Percentiles rank a stretch among this genome's conserved stretches.
Conservation (phyloP, 257 asterid genomes). For the Fraxinus excelsior region DNA sequence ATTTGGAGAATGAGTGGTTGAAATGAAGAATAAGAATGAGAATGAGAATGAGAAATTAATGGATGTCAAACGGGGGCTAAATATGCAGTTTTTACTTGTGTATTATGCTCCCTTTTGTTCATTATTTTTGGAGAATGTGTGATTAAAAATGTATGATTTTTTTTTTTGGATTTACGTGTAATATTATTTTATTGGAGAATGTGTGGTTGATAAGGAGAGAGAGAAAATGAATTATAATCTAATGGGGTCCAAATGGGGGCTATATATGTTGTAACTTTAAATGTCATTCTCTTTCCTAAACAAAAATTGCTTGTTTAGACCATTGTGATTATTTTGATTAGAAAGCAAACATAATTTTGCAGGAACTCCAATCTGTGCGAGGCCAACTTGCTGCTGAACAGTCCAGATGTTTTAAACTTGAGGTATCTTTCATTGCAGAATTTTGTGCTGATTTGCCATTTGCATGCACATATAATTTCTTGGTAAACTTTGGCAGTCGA, state of each 20-base stretch:
- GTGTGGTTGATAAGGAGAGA: too few relatives aligned
- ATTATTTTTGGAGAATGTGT: too few relatives aligned
- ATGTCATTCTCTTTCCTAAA: not conserved
- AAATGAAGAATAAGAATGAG: too few relatives aligned
- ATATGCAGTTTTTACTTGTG: not conserved
- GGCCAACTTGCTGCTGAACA: slow-evolving; percentile 96
- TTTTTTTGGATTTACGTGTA: too few relatives aligned
- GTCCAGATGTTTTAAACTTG: slow-evolving; percentile 97
- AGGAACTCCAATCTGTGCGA: slow-evolving; percentile 95
- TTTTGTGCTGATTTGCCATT: slow-evolving; percentile 15
- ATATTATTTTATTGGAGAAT: too few relatives aligned
- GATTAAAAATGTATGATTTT: too few relatives aligned
- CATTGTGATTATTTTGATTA: not conserved
- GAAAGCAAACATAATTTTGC: slow-evolving; percentile 28
- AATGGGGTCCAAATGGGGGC: too few relatives aligned
- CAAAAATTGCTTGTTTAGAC: not conserved
- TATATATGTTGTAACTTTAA: not conserved
- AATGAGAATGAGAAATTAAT: too few relatives aligned
- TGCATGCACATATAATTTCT: slow-evolving; percentile 2
- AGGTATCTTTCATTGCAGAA: slow-evolving; percentile 51
- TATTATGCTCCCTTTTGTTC: not conserved
- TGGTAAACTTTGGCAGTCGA: not conserved
- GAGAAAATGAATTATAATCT: too few relatives aligned
- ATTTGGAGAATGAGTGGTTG: too few relatives aligned
- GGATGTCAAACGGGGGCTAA: too few relatives aligned